phyloP scores from a whole-genome alignment of 257 asterid species.

The Sherardia arvensis region DNA sequence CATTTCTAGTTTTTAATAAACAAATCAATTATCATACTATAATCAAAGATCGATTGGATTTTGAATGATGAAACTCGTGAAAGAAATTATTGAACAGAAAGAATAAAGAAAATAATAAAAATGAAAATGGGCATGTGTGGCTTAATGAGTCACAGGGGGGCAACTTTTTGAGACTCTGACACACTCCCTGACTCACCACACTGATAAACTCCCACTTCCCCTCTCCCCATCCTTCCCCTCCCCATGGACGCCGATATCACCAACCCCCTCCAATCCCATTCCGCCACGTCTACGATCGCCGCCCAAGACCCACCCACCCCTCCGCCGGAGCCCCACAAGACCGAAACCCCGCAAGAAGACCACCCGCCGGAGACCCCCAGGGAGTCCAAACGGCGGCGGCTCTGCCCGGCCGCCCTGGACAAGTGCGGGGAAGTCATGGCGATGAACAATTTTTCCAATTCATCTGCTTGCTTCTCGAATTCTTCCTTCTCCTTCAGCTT shows the following conservation, averaged over 20 bases:
- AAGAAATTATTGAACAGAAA: too few species aligned
- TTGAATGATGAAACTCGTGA: neutral
- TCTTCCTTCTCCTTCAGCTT: conserved; percentile 10
- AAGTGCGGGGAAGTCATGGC: conserved; percentile 5
- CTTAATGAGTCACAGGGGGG: neutral
- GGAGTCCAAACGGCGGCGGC: conserved; percentile 11
- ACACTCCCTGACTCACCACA: neutral
- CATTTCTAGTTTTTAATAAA: too few species aligned
- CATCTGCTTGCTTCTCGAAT: neutral
- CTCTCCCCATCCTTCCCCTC: neutral
- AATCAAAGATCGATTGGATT: too few species aligned
- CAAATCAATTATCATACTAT: too few species aligned
- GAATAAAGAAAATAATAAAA: too few species aligned
- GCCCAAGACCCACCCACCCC: too few species aligned
- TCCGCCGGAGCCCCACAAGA: neutral
- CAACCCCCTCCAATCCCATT: neutral
- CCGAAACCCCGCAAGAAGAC: conserved; percentile 2
- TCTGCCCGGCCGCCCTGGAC: conserved; percentile 16
- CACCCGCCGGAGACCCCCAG: neutral
- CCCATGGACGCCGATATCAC: neutral
- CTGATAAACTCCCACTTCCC: neutral
- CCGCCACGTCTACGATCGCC: neutral
- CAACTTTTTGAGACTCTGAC: neutral
- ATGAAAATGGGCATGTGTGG: neutral
- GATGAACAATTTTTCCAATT: conserved; percentile 5